Conservation (phyloP, 2,329 filamentous ascomycete species). For the Atkinsonella hypoxylon region DNA sequence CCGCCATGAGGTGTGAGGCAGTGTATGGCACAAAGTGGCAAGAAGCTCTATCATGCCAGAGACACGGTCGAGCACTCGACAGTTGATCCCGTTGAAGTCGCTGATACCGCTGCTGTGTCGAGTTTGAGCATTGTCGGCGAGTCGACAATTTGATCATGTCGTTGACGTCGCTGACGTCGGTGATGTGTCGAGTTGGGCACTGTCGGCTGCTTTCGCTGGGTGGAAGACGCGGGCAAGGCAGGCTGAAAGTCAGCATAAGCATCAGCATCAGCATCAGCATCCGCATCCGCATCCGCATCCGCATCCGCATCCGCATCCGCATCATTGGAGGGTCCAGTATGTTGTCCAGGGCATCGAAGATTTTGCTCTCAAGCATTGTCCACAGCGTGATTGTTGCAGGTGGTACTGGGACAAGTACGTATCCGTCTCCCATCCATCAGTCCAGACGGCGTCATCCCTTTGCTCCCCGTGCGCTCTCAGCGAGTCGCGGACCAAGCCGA, state of each 20-base stretch:
- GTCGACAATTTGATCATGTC: not conserved
- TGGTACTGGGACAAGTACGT: not conserved
- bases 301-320: too few relatives aligned
- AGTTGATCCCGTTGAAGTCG: not conserved
- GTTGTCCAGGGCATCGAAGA: not conserved
- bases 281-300: too few relatives aligned
- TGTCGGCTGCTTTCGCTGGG: not conserved
- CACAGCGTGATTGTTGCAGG: not conserved
- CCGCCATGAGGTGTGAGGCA: not conserved
- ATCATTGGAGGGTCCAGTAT: not conserved
- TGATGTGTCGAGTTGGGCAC: not conserved
- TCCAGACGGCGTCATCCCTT: not conserved
- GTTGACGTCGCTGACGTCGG: not conserved
- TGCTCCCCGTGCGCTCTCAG: not conserved
- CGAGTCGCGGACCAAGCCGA: not conserved
- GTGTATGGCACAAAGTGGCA: not conserved
- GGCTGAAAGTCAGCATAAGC: not conserved
- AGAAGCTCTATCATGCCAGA: not conserved
- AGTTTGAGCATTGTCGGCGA: not conserved
- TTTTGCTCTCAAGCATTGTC: not conserved
- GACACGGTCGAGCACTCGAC: not conserved
- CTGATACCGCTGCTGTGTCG: not conserved
- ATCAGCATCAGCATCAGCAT: too few relatives aligned
- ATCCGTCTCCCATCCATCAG: not conserved
- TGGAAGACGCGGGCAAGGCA: not conserved